Conservation (phyloP, 495 filamentous ascomycete genomes). For the Lasiosphaeria ovina region DNA sequence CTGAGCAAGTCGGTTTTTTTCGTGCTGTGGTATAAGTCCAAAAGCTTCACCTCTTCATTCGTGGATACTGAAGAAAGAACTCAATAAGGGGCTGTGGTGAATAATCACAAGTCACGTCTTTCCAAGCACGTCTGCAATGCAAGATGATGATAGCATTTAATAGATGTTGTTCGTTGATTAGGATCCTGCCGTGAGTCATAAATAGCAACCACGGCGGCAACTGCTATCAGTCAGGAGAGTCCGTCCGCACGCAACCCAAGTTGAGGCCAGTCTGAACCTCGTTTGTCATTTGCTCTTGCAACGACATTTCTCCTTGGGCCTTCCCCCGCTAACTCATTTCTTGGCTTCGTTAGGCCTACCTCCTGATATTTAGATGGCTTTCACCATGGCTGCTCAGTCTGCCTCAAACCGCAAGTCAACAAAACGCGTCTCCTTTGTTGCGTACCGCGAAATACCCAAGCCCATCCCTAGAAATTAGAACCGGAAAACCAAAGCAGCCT, state of each 20-base stretch:
- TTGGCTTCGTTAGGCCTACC: neutral
- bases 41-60: no score
- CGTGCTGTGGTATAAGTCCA: no score
- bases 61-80: no score
- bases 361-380: neutral
- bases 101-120: neutral
- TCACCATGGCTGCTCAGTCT: slow-evolving; percentile 1
- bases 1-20: no score
- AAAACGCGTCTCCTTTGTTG: neutral
- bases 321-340: neutral
- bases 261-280: neutral
- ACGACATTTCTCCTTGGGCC: slow-evolving; percentile 4
- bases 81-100: no score
- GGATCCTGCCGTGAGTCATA: slow-evolving; percentile 43
- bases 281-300: neutral
- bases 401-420: slow-evolving; percentile 2
- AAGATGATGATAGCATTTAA: neutral
- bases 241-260: slow-evolving; percentile 2
- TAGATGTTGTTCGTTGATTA: slow-evolving; percentile 31
- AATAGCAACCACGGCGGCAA: slow-evolving; percentile 35
- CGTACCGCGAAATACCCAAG: slow-evolving; percentile 5
- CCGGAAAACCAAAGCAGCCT: slow-evolving; percentile 40
- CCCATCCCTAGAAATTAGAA: slow-evolving; percentile 34
- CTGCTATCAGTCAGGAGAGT: slow-evolving; percentile 26
- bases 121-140: neutral